Evolutionary conservation across 176 grass and related monocot genomes (phyloP).

Genomic region (Secale cereale): DNA sequence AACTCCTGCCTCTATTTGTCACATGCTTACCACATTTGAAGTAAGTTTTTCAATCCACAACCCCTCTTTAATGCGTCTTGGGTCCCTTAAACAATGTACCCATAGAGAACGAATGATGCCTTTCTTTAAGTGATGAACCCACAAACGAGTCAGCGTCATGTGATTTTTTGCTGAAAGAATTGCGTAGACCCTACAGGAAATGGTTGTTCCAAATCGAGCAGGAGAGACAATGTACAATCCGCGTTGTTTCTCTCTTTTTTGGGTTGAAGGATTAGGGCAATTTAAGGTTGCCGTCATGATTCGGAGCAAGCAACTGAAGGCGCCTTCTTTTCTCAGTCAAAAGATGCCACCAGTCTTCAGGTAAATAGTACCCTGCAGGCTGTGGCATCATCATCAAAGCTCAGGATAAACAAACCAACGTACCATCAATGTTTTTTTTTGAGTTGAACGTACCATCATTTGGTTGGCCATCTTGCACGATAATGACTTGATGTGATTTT

Average conservation of each 20-base stretch:
- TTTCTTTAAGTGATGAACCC: neutral
- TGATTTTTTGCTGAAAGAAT: neutral
- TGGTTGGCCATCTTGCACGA: constrained; percentile 29
- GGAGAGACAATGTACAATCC: neutral
- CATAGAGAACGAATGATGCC: neutral
- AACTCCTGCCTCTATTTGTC: neutral
- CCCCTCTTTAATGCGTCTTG: neutral
- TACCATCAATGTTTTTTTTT: too few relatives aligned
- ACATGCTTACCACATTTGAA: neutral
- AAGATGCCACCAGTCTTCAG: constrained; percentile 32
- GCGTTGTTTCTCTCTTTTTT: neutral
- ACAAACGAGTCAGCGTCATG: neutral
- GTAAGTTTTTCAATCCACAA: neutral
- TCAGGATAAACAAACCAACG: neutral
- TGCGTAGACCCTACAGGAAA: neutral
- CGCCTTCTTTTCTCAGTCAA: constrained; percentile 29
- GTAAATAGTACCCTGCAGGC: neutral
- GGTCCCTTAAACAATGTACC: neutral
- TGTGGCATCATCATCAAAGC: neutral
- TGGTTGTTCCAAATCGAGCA: neutral
- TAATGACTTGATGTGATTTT: neutral
- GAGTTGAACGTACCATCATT: constrained; percentile 29
- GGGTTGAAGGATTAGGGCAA: neutral
- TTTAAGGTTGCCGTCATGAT: constrained; percentile 23
- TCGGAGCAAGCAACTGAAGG: neutral